A percentile compares a stretch with the other conserved stretches of the same genome.
phyloP scores from a whole-genome alignment of 2,329 filamentous ascomycete species.

The Sporothrix euskadiensis region DNA sequence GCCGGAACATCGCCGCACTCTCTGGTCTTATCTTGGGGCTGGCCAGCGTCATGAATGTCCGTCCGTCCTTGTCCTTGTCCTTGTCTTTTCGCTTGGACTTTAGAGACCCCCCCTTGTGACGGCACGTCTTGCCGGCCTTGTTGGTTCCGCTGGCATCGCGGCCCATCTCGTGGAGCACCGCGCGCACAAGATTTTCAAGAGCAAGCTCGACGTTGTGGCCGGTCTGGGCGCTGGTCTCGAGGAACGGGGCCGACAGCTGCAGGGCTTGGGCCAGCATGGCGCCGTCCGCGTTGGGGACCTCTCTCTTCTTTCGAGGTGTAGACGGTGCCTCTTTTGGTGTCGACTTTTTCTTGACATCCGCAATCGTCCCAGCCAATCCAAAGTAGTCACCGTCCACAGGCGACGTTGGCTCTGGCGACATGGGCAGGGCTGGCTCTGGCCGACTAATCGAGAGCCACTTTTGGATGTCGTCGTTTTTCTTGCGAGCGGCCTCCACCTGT shows the following conservation, averaged over 20 bases:
- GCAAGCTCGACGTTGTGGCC: constrained; percentile 68
- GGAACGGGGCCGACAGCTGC: constrained; percentile 68
- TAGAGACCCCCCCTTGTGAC: constrained; percentile 10
- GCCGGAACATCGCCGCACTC: constrained; percentile 5
- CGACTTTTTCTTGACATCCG: background rate
- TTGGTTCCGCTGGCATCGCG: constrained; percentile 26
- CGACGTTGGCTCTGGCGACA: background rate
- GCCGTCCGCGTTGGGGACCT: constrained; percentile 48
- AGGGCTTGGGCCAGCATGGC: constrained; percentile 60
- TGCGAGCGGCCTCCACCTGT: background rate
- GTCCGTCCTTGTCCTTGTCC: background rate
- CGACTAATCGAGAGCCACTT: constrained; percentile 42
- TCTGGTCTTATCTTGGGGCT: background rate
- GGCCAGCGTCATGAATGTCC: background rate
- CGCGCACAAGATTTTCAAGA: constrained; percentile 41
- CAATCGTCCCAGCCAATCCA: background rate
- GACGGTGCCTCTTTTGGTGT: background rate
- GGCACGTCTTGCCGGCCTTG: constrained; percentile 28
- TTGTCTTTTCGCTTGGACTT: background rate
- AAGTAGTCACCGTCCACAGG: background rate
- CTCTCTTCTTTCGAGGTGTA: constrained; percentile 38
- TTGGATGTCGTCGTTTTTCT: constrained; percentile 38
- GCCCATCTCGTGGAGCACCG: constrained; percentile 34
- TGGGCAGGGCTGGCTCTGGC: constrained; percentile 29
- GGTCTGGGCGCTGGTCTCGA: constrained; percentile 71